Percentiles rank a stretch among this genome's conserved stretches.
These are phyloP conservation scores for Ophiostoma perfectum DNA, from an alignment of 2,329 filamentous ascomycete species.

Conservation along the genomic window DNA sequence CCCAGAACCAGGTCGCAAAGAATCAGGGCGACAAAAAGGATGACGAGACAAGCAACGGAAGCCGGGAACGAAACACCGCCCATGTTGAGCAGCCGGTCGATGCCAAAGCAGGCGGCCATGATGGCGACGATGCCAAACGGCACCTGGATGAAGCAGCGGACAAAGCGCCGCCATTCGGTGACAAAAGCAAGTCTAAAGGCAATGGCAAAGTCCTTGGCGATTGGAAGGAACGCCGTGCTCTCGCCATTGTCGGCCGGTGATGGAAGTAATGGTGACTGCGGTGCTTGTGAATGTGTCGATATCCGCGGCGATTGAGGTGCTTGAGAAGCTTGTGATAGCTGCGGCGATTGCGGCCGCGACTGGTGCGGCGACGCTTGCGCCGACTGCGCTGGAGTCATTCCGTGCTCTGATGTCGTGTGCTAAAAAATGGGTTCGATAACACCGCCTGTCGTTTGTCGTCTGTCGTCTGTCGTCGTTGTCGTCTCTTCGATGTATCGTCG, in stretches of 20 bases:
- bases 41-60: slow-evolving; percentile 53
- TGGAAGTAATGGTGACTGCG: background rate
- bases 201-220: background rate
- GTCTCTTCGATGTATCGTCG: background rate
- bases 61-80: slow-evolving; percentile 52
- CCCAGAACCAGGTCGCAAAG: slow-evolving; percentile 44
- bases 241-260: background rate
- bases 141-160: slow-evolving; percentile 46
- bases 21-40: slow-evolving; percentile 49
- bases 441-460: background rate
- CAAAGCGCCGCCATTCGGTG: slow-evolving; percentile 22
- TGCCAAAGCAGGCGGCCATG: slow-evolving; percentile 41
- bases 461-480: background rate
- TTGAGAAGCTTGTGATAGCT: background rate
- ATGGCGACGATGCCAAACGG: slow-evolving; percentile 42
- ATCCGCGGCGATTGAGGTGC: background rate
- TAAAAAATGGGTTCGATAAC: too few relatives aligned
- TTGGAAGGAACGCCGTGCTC: background rate
- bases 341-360: slow-evolving; percentile 9
- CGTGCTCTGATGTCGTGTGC: background rate
- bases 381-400: slow-evolving; percentile 1
- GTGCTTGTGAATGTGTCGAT: background rate
- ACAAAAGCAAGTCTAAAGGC: background rate
- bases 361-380: background rate
- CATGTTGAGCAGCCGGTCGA: slow-evolving; percentile 41